Base-by-base conservation (phyloP, 441 rosid genomes). In the Populus tomentosa region DNA sequence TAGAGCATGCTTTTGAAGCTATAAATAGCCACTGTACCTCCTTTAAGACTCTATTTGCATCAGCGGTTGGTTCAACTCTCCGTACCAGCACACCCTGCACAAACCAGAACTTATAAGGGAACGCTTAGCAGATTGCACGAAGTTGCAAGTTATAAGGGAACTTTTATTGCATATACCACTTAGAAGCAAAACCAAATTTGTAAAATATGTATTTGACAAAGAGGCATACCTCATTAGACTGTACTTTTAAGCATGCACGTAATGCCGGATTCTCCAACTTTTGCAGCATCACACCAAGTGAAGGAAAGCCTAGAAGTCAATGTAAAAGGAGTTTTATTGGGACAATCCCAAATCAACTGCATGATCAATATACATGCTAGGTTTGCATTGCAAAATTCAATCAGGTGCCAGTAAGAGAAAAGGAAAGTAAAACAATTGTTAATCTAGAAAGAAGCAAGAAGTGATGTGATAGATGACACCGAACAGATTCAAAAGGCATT, bases 191-290 rank as follows among this genome's bases (percentile, higher is more conserved):
- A 66, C n/a, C 20, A 7, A 70, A 8, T 10, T 24, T 20, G 33
- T 3, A 16, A 33, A 9, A 65, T 18, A 50, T 6, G 32, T 33
- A 10, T 33, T 78, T 33, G 76, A 50, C 26, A 77, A 77, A 73
- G 67, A 79, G 75, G 69, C 63, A 53, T 83, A 93, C 99, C 98
- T 94, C 94, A 67, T 89, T 94, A 40, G 94, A 90, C 59, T 87
- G 87, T 35, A 95, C 93, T 88, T 89, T 87, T 63, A 95, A 87
- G 87, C 94, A 91, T 71, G 88, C 89, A 70, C 94, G 93, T 69
- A 95, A 67, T 53, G 97, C 98, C 75, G 99, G 99, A 87, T 92
- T 95, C 85, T 95, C 99, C 85, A 94, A 81, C 85, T 92, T 95
- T 85, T 93, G 98, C 85, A 95, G 85, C 89, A 93, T 82, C 38